Conservation (phyloP, 768 basidiomycete species). For the Brasilioporus rufonigricans region DNA sequence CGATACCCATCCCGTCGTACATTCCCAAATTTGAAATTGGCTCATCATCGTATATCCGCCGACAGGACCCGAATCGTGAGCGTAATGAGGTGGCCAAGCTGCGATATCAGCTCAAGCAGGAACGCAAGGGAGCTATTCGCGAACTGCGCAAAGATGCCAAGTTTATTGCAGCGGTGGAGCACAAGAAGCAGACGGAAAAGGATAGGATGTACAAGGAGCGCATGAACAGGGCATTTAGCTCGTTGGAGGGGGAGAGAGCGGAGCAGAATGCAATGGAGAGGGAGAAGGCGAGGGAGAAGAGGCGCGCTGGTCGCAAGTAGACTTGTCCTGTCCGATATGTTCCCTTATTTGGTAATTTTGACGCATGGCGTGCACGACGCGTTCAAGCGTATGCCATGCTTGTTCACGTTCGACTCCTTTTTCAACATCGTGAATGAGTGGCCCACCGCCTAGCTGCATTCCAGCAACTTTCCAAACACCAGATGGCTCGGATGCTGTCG, state of each 20-base stretch:
- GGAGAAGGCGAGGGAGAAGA: slow-evolving; percentile 75
- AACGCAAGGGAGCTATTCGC: slow-evolving; percentile 93
- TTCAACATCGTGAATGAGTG: slow-evolving; percentile 23
- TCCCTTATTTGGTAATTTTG: slow-evolving; percentile 9
- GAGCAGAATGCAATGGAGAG: slow-evolving; percentile 93
- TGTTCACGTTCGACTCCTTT: not conserved
- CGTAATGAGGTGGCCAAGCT: slow-evolving; percentile 85
- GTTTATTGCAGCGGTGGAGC: slow-evolving; percentile 88
- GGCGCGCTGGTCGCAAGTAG: slow-evolving; percentile 72
- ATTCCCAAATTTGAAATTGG: slow-evolving; percentile 88
- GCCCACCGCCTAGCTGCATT: slow-evolving; percentile 23
- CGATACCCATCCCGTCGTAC: slow-evolving; percentile 92
- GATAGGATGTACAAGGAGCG: slow-evolving; percentile 75
- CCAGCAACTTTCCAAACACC: slow-evolving; percentile 34
- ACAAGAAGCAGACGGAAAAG: slow-evolving; percentile 82
- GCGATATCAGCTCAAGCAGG: slow-evolving; percentile 88
- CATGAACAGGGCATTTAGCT: slow-evolving; percentile 79
- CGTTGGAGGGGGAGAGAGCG: slow-evolving; percentile 83
- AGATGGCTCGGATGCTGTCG: slow-evolving; percentile 20
- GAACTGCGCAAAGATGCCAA: slow-evolving; percentile 94
- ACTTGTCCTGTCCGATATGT: not conserved
- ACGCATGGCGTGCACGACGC: not conserved
- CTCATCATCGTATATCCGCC: slow-evolving; percentile 70
- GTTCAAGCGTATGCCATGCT: not conserved
- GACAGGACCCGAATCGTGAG: slow-evolving; percentile 90